Evolutionary conservation across 495 filamentous ascomycete genomes (phyloP), one percentile per base, ranked within the genome.

Genomic region (Pseudoneurospora amorphoporcata): DNA sequence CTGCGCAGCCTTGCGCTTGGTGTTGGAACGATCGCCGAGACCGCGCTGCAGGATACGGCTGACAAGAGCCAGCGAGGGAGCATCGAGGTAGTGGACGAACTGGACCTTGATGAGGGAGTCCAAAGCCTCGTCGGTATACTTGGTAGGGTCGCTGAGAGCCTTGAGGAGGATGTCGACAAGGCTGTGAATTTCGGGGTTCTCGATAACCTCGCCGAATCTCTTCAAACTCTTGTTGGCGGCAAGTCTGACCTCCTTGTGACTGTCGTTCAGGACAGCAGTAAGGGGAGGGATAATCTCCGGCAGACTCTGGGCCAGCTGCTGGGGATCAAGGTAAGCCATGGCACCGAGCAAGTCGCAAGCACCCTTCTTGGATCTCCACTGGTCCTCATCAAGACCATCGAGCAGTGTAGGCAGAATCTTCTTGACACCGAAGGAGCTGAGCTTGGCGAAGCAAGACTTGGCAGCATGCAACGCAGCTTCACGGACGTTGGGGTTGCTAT

Each of bases 291-390:
- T 99, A 73, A 99, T 99, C 70, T 95, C 93, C 1, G 95, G 96
- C 73, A 99, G 82, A 77, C 94, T 98, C 70, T 91, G 87, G 2
- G 95, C 94, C 17, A 99, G 86, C 78, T 98, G 95, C 72, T 98
- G 90, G 7, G 95, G 95, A 77, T 97, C 94, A 19, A 99, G 87
- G 79, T 99, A 98, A 10, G 95, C 96, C 95, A 98, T 98, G 71
- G 95, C 95, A 77, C 95, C 95, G 23, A 99, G 87, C 10, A 96
- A 87, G 77, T 99, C 95, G 76, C 95, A 98, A 70, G 95, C 95
- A 75, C 95, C 95, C 82, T 97, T 98, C 80, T 99, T 98, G 83
- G 93, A 97, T 76, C 95, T 90, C 95, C 95, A 99, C 79, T 98
- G 95, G 39, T 91, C 88, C 69, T 99, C 96, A 71, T 97, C 94